phyloP scores from a whole-genome alignment of 805 yeast species.

The Candida ponderosae region DNA sequence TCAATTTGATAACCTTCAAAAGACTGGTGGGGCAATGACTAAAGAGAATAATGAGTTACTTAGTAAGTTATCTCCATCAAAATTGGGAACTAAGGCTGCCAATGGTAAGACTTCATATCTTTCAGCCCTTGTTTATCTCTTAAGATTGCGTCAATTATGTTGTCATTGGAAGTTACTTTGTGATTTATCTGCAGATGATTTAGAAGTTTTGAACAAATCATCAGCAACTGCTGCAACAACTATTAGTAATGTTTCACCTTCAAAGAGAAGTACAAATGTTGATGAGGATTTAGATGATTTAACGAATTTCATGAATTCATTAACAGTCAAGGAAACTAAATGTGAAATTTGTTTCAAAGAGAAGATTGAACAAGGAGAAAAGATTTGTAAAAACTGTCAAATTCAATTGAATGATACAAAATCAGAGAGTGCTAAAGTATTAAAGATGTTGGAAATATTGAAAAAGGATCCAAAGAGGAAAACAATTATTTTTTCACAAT shows the following conservation, averaged over 20 bases:
- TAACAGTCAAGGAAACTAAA: slow-evolving; percentile 15
- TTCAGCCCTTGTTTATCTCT: slow-evolving; percentile 20
- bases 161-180: slow-evolving; percentile 24
- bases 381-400: slow-evolving; percentile 6
- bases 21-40: neutral
- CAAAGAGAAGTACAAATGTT: slow-evolving; percentile 5
- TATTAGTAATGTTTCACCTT: slow-evolving; percentile 2
- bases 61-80: slow-evolving; percentile 4
- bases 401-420: slow-evolving; percentile 7
- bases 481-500: slow-evolving; percentile 39
- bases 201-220: slow-evolving; percentile 6
- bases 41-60: slow-evolving; percentile 6
- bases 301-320: slow-evolving; percentile 12
- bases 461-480: slow-evolving; percentile 25
- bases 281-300: slow-evolving; percentile 14
- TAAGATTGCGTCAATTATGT: slow-evolving; percentile 30
- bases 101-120: slow-evolving; percentile 13
- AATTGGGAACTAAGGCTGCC: slow-evolving; percentile 4
- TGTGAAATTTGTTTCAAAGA: slow-evolving; percentile 17
- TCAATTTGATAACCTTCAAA: neutral
- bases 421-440: slow-evolving; percentile 26
- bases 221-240: neutral
- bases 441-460: slow-evolving; percentile 25
- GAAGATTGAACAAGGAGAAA: slow-evolving; percentile 5
- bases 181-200: slow-evolving; percentile 6